phyloP scores from a whole-genome alignment of 1,284 basidiomycete genomes.

The Apiotrichum veenhuisii region DNA sequence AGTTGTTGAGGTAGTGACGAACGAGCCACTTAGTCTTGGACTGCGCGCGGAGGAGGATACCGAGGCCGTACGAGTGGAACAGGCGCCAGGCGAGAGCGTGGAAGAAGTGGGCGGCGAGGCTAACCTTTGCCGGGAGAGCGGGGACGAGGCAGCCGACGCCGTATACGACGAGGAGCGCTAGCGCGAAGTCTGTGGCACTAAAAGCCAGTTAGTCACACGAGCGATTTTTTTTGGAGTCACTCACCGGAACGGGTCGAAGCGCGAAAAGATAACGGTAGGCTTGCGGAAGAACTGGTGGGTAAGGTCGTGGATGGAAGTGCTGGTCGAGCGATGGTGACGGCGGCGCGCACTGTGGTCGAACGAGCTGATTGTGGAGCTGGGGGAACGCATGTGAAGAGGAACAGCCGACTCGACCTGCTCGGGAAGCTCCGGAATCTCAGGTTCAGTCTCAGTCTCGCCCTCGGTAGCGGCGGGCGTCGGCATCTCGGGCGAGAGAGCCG shows the following conservation, averaged over 20 bases:
- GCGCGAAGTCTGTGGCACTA: slow-evolving; percentile 65
- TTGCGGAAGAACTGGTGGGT: slow-evolving; percentile 85
- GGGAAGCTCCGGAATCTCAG: slow-evolving; percentile 41
- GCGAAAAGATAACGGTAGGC: slow-evolving; percentile 74
- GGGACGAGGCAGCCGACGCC: slow-evolving; percentile 53
- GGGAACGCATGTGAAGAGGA: slow-evolving; percentile 26
- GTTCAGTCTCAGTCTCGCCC: slow-evolving; percentile 66
- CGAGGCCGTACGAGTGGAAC: slow-evolving; percentile 86
- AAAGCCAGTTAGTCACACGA: neutral
- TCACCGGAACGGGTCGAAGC: slow-evolving; percentile 80
- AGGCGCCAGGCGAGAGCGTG: slow-evolving; percentile 83
- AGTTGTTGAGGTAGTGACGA: slow-evolving; percentile 87
- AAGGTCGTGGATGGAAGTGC: slow-evolving; percentile 76
- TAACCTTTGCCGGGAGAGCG: slow-evolving; percentile 46
- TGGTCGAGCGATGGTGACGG: slow-evolving; percentile 25
- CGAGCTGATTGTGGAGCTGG: slow-evolving; percentile 24
- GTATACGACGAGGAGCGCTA: slow-evolving; percentile 61
- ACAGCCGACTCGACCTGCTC: slow-evolving; percentile 16
- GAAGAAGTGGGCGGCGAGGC: slow-evolving; percentile 64
- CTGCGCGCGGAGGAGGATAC: slow-evolving; percentile 76
- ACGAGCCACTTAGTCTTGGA: slow-evolving; percentile 84
- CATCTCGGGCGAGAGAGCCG: slow-evolving; percentile 11
- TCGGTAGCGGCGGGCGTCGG: slow-evolving; percentile 66
- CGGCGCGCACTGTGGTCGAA: neutral
- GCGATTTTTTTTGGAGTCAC: slow-evolving; percentile 26